phyloP scores from a whole-genome alignment of 73 alveolate species.

The Loxodes magnus region DNA sequence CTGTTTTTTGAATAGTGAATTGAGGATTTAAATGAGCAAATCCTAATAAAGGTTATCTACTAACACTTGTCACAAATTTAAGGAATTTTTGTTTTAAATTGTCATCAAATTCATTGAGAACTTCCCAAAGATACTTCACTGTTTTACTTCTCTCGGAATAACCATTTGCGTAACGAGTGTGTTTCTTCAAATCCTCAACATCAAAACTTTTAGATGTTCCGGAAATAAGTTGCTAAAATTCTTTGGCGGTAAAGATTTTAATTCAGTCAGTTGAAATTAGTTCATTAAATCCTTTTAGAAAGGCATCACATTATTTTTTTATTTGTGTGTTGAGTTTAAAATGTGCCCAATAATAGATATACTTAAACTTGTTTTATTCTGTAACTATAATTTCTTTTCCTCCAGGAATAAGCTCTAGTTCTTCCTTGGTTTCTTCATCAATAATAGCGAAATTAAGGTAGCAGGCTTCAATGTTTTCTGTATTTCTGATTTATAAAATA shows the following conservation, averaged over 20 bases:
- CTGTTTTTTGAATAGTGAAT: conserved; percentile 45
- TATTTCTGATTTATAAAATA: conserved; percentile 33
- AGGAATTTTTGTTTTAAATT: conserved; percentile 67
- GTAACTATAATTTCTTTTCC: conserved; percentile 80
- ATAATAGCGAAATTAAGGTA: conserved; percentile 29
- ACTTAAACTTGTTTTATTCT: conserved; percentile 63
- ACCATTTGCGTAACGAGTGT: conserved; percentile 79
- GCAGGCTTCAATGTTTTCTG: conserved; percentile 46
- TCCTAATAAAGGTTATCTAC: conserved; percentile 88
- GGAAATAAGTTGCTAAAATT: conserved; percentile 77
- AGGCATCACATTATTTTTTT: conserved; percentile 59
- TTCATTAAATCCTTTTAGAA: conserved; percentile 71
- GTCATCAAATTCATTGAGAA: conserved; percentile 57
- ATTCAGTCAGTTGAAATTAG: conserved; percentile 67
- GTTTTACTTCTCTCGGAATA: conserved; percentile 38
- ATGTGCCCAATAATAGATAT: conserved; percentile 70
- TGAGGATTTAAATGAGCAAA: conserved; percentile 65
- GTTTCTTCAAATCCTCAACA: conserved; percentile 65
- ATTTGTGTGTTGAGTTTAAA: conserved; percentile 70
- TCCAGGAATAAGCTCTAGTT: conserved; percentile 68
- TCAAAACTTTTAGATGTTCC: conserved; percentile 73
- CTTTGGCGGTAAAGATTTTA: conserved; percentile 74
- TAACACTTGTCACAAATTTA: conserved; percentile 85
- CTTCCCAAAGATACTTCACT: conserved; percentile 80
- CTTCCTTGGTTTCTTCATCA: conserved; percentile 52